Evolutionary conservation across 164 flowering plant species (phyloP).

Genomic region (Amborella trichopoda): DNA sequence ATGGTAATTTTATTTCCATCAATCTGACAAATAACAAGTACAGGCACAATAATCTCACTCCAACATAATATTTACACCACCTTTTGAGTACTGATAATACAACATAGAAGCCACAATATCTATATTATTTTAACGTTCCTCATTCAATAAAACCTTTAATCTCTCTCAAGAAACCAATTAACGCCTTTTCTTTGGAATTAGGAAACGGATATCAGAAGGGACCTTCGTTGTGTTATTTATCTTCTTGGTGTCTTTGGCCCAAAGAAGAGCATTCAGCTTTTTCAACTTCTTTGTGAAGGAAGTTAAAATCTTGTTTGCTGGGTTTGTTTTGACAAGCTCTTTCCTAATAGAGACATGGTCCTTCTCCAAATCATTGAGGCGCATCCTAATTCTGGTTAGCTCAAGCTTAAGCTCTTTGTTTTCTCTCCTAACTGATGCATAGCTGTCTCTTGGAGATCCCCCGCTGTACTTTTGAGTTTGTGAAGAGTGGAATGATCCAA

Average conservation of each 20-base stretch:
- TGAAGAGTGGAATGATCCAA: not conserved
- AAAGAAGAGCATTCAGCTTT: conserved; percentile 53
- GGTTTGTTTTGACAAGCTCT: conserved; percentile 61
- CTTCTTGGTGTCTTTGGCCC: conserved; percentile 33
- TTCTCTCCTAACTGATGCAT: conserved; percentile 95
- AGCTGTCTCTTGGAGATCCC: conserved; percentile 91
- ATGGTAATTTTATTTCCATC: too few relatives aligned
- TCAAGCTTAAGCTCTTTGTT: conserved; percentile 94
- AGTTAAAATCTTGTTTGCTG: conserved; percentile 62
- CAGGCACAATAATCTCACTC: too few relatives aligned
- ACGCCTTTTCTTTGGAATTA: conserved; percentile 59
- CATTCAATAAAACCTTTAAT: too few relatives aligned
- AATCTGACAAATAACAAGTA: too few relatives aligned
- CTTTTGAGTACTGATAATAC: too few relatives aligned
- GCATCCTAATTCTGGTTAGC: conserved; percentile 94
- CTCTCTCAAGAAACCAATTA: conserved; percentile 34
- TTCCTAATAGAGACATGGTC: conserved; percentile 96
- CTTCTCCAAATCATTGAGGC: conserved; percentile 87
- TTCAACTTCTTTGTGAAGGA: conserved; percentile 61
- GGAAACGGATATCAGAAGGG: conserved; percentile 57
- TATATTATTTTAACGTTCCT: too few relatives aligned
- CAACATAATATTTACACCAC: too few relatives aligned
- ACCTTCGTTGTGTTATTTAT: conserved; percentile 27
- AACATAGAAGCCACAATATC: too few relatives aligned
- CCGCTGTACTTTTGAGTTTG: conserved; percentile 40